Evolutionary conservation across 176 grass and related monocot genomes (phyloP).

Genomic region (Musa itinerans): DNA sequence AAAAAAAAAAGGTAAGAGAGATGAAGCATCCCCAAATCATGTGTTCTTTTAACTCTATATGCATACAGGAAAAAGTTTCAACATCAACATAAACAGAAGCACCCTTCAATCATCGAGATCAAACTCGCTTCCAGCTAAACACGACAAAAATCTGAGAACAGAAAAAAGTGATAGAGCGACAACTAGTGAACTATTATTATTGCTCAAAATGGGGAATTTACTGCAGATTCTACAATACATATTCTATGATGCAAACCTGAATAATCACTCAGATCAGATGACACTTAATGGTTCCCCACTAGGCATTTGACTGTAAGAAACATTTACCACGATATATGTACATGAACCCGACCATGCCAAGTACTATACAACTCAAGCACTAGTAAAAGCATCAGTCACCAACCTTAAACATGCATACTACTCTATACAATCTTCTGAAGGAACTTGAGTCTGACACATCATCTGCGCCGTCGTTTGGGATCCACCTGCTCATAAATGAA

Average conservation of each 20-base stretch:
- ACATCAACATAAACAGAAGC: no score
- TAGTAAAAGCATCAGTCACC: neutral
- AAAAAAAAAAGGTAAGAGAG: no score
- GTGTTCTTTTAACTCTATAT: no score
- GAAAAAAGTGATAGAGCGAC: neutral
- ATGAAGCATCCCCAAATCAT: no score
- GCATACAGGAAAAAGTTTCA: no score
- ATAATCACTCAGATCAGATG: neutral
- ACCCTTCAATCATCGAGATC: no score
- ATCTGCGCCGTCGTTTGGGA: slow-evolving; percentile 80
- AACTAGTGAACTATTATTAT: neutral
- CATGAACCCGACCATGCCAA: neutral
- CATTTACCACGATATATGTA: neutral
- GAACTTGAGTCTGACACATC: slow-evolving; percentile 16
- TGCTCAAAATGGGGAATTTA: neutral
- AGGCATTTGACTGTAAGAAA: neutral
- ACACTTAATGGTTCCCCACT: neutral
- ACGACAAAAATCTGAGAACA: neutral
- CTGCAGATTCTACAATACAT: neutral
- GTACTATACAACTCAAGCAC: neutral
- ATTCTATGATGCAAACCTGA: neutral
- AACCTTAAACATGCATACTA: neutral
- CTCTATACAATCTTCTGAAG: neutral
- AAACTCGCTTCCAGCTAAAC: neutral
- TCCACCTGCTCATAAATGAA: slow-evolving; percentile 43